Evolutionary conservation across 106 monocot genomes (phyloP), one percentile per base, ranked within the genome.

Genomic region (Acanthochlamys bracteata): DNA sequence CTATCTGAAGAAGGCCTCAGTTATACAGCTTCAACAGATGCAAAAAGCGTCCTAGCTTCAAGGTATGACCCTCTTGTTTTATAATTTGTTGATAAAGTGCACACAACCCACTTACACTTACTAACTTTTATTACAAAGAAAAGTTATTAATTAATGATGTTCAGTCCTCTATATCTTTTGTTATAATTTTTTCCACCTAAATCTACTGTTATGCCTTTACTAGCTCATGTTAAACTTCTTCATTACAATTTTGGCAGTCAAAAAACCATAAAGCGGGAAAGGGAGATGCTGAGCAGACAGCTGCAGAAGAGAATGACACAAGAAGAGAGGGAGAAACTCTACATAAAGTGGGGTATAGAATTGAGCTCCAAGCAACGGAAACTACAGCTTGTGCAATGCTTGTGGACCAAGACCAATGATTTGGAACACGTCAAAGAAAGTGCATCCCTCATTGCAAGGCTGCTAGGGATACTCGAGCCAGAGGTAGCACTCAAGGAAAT

Each of bases 341-440:
- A 85, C 71, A 53, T 10, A 22, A 78, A 81, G 53, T 96, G 96
- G 96, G 91, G 85, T 8, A 81, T 96, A 11, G 68, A 65, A 20
- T n/a, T 96, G 80, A 59, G 67, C 46, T 76, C 96, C 2, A 96
- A 96, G 54, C 77, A 83, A 64, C 68, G 96, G 56, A 71, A 82
- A 16, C 12, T 70, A 13, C 91, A 96, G 71, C 68, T 96, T 4
- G 55, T 82, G 4, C 73, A 39, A 17, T 60, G 55, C 14, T 25
- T 91, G 6, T 96, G 96, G 96, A 85, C 68, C 4, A 63, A 83
- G 10, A 81, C 91, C 3, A 59, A 51, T 10, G 63, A 88, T 43
- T 72, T 78, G 63, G 75, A 82, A 4, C 84, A 91, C 40, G 78
- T 83, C 9, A 74, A 64, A 63, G 96, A 88, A 46, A 96, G 96